phyloP scores from a whole-genome alignment of 257 asterid species.

The Thymus mandschuricus region DNA sequence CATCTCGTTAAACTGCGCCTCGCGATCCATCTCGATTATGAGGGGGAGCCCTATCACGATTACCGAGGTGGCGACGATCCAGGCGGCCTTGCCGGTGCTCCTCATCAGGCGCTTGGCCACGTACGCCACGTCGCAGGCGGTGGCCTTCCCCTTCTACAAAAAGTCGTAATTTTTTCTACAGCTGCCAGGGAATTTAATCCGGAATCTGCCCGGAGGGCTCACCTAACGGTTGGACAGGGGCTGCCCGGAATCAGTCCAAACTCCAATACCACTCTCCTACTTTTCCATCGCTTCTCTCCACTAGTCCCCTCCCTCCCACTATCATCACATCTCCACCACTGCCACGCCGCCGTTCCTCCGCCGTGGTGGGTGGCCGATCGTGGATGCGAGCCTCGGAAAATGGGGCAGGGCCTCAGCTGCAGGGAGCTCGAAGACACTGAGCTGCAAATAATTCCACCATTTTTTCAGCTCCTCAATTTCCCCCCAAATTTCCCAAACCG shows the following conservation, averaged over 20 bases:
- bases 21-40: too few species aligned
- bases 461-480: too few species aligned
- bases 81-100: too few species aligned
- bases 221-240: slow-evolving; percentile 23
- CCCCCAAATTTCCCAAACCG: too few species aligned
- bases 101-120: too few species aligned
- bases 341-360: slow-evolving; percentile 43
- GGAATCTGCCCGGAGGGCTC: slow-evolving; percentile 42
- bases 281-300: slow-evolving; percentile 19
- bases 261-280: slow-evolving; percentile 44
- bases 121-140: too few species aligned
- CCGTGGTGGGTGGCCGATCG: slow-evolving; percentile 69
- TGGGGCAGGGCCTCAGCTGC: slow-evolving; percentile 85
- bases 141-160: too few species aligned
- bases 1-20: too few species aligned
- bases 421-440: slow-evolving; percentile 44
- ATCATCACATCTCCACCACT: slow-evolving; percentile 35
- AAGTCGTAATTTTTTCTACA: not conserved
- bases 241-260: slow-evolving; percentile 61
- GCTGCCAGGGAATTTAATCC: slow-evolving; percentile 34
- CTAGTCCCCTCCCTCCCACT: slow-evolving; percentile 13
- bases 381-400: slow-evolving; percentile 28
- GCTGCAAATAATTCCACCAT: too few species aligned
- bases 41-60: too few species aligned
- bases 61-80: too few species aligned